These are phyloP conservation scores for Mucuna pruriens DNA, from an alignment of 306 rosid genomes.

Conservation along the genomic window DNA sequence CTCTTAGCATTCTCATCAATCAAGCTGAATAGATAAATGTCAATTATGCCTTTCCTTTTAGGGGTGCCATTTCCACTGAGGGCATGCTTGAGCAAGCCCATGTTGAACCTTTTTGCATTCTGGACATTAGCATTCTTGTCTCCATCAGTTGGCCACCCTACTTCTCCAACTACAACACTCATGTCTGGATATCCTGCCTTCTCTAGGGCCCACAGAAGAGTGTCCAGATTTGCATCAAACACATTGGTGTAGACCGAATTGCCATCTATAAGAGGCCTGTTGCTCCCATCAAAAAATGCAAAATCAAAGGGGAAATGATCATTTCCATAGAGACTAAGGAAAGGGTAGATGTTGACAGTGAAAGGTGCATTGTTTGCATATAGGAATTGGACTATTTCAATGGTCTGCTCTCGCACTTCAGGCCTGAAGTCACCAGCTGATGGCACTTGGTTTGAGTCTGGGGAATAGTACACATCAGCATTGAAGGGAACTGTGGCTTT, in stretches of 20 bases:
- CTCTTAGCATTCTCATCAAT: slow-evolving; percentile 77
- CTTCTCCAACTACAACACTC: slow-evolving; percentile 73
- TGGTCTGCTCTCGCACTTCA: slow-evolving; percentile 59
- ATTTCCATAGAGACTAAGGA: slow-evolving; percentile 78
- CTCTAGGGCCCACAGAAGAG: slow-evolving; percentile 65
- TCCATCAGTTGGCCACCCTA: slow-evolving; percentile 95
- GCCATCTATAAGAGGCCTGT: slow-evolving; percentile 69
- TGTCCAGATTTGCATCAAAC: slow-evolving; percentile 83
- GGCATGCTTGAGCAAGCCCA: slow-evolving; percentile 66
- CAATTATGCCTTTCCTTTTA: slow-evolving; percentile 58
- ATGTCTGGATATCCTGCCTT: slow-evolving; percentile 78
- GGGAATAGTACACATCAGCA: slow-evolving; percentile 87
- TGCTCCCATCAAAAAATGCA: slow-evolving; percentile 81
- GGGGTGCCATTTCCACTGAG: slow-evolving; percentile 80
- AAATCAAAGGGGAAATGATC: slow-evolving; percentile 79
- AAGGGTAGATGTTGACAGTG: slow-evolving; percentile 86
- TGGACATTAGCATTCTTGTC: slow-evolving; percentile 63
- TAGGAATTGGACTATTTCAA: slow-evolving; percentile 68
- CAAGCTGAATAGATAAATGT: slow-evolving; percentile 70
- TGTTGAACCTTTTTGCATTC: slow-evolving; percentile 74
- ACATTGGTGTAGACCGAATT: slow-evolving; percentile 71
- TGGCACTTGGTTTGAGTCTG: slow-evolving; percentile 79
- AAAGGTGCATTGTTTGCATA: slow-evolving; percentile 71
- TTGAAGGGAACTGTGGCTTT: slow-evolving; percentile 95
- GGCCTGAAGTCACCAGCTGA: slow-evolving; percentile 92